These are phyloP conservation scores for Sextonia rubra DNA, from an alignment of 164 flowering plant genomes.

Conservation along the genomic window DNA sequence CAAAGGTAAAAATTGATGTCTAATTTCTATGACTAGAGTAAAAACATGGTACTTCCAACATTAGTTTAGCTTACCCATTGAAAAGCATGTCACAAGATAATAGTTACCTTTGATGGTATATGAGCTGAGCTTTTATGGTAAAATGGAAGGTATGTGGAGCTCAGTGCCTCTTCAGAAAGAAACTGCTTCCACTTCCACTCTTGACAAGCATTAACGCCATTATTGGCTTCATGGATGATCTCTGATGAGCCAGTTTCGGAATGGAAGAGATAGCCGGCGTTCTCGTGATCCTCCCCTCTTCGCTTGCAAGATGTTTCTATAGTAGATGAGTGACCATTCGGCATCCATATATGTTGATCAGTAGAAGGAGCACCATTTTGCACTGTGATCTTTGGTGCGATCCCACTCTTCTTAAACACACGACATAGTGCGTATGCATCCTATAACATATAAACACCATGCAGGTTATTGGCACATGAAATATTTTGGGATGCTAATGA, in stretches of 20 bases:
- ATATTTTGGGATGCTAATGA: background rate
- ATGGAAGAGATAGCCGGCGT: conserved; percentile 30
- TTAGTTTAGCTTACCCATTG: background rate
- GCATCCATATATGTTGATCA: conserved; percentile 17
- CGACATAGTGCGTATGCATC: conserved; percentile 96
- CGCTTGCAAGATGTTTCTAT: conserved; percentile 44
- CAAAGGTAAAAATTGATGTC: too few species aligned
- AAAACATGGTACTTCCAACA: background rate
- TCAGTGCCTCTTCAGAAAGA: conserved; percentile 51
- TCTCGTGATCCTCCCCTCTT: conserved; percentile 36
- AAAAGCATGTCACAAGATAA: background rate
- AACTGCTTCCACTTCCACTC: conserved; percentile 62
- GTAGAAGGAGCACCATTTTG: conserved; percentile 4
- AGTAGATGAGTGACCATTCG: conserved; percentile 42
- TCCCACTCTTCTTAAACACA: conserved; percentile 60
- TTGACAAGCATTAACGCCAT: conserved; percentile 13
- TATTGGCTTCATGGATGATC: conserved; percentile 15
- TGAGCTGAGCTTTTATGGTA: conserved; percentile 28
- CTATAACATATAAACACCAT: conserved; percentile 25
- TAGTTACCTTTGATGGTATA: conserved; percentile 54
- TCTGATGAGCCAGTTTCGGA: conserved; percentile 29
- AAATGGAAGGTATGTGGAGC: conserved; percentile 31
- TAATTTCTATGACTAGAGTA: background rate
- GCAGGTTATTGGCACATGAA: background rate
- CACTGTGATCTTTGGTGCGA: conserved; percentile 7